A percentile compares a stretch with the other conserved stretches of the same genome.
phyloP scores from a whole-genome alignment of 495 filamentous ascomycete species.

The Aspergillus asperescens region DNA sequence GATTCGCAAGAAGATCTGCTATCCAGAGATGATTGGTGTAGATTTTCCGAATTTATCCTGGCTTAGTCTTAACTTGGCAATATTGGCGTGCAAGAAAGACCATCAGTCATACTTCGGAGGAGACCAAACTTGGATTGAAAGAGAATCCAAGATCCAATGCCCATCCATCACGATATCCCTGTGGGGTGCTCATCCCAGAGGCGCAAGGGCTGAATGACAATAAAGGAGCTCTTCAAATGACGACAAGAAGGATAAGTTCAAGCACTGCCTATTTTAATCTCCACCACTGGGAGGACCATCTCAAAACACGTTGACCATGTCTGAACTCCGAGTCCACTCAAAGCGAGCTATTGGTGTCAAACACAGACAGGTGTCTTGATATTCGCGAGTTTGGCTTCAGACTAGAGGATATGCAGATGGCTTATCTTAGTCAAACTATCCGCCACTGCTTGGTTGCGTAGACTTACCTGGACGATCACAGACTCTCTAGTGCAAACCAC shows the following conservation, averaged over 20 bases:
- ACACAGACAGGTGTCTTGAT: background rate
- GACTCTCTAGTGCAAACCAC: background rate
- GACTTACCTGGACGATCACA: background rate
- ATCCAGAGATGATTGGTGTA: constrained; percentile 10
- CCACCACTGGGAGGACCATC: background rate
- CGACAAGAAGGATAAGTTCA: background rate
- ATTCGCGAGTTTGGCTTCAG: background rate
- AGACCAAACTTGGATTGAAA: background rate
- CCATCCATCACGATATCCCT: background rate
- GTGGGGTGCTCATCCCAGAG: background rate
- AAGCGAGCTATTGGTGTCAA: background rate
- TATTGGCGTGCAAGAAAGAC: constrained; percentile 3
- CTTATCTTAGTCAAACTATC: constrained; percentile 1
- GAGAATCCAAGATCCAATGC: background rate
- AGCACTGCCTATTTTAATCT: background rate
- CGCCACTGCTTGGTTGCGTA: background rate
- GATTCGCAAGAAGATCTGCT: background rate
- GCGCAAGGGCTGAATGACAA: background rate
- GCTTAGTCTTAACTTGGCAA: constrained; percentile 8
- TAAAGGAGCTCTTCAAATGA: background rate
- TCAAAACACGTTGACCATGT: background rate
- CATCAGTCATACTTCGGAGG: background rate
- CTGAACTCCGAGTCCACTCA: background rate
- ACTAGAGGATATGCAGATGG: background rate
- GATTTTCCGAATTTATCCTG: constrained; percentile 8